These are phyloP conservation scores for Clitoria ternatea DNA, from an alignment of 306 rosid genomes.

Conservation along the genomic window DNA sequence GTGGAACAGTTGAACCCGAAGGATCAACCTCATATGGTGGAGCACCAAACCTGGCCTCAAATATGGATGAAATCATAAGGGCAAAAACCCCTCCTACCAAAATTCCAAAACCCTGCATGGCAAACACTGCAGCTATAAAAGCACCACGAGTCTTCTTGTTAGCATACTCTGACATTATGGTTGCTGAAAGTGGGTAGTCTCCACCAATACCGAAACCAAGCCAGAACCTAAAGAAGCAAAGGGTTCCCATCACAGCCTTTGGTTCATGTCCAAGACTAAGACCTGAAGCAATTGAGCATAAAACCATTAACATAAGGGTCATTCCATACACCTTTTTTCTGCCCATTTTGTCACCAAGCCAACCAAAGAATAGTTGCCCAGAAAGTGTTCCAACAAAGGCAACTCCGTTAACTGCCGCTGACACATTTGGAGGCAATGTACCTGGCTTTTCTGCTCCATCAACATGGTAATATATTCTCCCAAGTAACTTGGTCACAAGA, in stretches of 20 bases:
- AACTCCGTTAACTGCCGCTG: conserved; percentile 72
- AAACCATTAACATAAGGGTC: conserved; percentile 64
- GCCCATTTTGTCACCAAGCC: conserved; percentile 80
- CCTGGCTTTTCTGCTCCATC: conserved; percentile 59
- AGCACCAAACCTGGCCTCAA: conserved; percentile 39
- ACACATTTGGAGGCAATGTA: conserved; percentile 57
- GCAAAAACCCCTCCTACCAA: conserved; percentile 66
- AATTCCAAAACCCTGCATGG: conserved; percentile 87
- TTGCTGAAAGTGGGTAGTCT: conserved; percentile 78
- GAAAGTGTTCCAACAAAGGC: conserved; percentile 65
- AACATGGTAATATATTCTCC: conserved; percentile 66
- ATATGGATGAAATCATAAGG: conserved; percentile 32
- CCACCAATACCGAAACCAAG: conserved; percentile 85
- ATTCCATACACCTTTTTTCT: conserved; percentile 64
- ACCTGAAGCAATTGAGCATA: conserved; percentile 65
- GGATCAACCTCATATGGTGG: conserved; percentile 43
- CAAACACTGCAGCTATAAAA: conserved; percentile 74
- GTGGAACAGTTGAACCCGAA: conserved; percentile 47
- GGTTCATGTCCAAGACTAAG: conserved; percentile 55
- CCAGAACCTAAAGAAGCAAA: conserved; percentile 77
- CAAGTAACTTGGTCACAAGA: conserved; percentile 69
- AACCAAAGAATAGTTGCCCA: conserved; percentile 79
- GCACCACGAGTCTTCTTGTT: conserved; percentile 80
- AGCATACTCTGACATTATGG: conserved; percentile 78
- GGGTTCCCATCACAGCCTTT: conserved; percentile 55